phyloP scores from a whole-genome alignment of 805 yeast genomes.

The Ogataea ramenticola region DNA sequence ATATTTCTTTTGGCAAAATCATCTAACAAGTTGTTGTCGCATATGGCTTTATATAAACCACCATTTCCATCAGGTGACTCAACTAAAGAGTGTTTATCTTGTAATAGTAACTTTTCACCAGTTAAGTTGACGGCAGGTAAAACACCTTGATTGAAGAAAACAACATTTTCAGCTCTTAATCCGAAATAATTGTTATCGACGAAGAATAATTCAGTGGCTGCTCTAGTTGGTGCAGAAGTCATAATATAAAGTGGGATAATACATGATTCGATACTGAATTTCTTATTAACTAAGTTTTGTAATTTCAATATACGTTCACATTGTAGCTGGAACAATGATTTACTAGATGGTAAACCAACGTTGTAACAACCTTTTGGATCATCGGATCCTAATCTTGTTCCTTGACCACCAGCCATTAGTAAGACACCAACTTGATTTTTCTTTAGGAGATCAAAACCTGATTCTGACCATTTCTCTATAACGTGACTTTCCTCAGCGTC shows the following conservation, averaged over 20 bases:
- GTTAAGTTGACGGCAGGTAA: constrained; percentile 76
- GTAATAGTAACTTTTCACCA: constrained; percentile 66
- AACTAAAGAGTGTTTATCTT: constrained; percentile 46
- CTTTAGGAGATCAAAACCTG: constrained; percentile 64
- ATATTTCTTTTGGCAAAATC: constrained; percentile 66
- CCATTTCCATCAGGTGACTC: constrained; percentile 98
- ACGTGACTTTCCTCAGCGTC: constrained; percentile 13
- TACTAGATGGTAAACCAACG: constrained; percentile 75
- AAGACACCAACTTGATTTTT: constrained; percentile 78
- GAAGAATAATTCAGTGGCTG: constrained; percentile 68
- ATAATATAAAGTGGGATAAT: constrained; percentile 80
- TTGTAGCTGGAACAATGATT: constrained; percentile 85
- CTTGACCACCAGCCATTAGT: constrained; percentile 98
- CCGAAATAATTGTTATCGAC: constrained; percentile 62
- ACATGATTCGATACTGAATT: constrained; percentile 16
- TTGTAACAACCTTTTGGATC: constrained; percentile 93
- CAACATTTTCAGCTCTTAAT: constrained; percentile 46
- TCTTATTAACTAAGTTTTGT: constrained; percentile 42
- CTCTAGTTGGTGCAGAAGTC: constrained; percentile 88
- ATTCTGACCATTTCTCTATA: constrained; percentile 17
- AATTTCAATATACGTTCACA: constrained; percentile 73
- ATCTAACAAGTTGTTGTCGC: constrained; percentile 51
- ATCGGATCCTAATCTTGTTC: constrained; percentile 85
- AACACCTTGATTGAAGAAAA: constrained; percentile 90
- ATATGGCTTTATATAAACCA: constrained; percentile 83